These are phyloP conservation scores for Dissophora ornata DNA, from an alignment of 192 early-diverging fungal species.

Conservation along the genomic window DNA sequence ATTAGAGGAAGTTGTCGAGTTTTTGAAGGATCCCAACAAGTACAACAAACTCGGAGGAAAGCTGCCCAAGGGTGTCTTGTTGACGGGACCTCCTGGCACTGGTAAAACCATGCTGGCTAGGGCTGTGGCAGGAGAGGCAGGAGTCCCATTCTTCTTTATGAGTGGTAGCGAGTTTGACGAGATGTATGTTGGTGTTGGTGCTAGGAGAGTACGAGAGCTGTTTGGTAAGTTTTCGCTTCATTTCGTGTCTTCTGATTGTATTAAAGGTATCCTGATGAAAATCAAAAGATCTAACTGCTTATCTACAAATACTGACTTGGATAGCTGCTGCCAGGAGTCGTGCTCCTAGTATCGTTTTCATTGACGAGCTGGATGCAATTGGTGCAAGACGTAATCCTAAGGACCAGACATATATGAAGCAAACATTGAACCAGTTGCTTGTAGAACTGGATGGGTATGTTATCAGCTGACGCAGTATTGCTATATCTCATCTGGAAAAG, in stretches of 20 bases:
- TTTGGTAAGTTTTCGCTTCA: conserved; percentile 74
- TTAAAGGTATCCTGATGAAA: background rate
- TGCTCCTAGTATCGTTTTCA: conserved; percentile 94
- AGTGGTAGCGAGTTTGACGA: conserved; percentile 98
- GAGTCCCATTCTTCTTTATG: conserved; percentile 99
- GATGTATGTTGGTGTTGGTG: conserved; percentile 98
- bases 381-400: conserved; percentile 92
- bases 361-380: conserved; percentile 99
- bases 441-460: conserved; percentile 95
- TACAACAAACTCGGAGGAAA: conserved; percentile 95
- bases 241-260: background rate
- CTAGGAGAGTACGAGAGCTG: conserved; percentile 84
- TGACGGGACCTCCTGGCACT: conserved; percentile 94
- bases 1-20: conserved; percentile 95
- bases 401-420: conserved; percentile 97
- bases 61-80: conserved; percentile 91
- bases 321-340: conserved; percentile 79
- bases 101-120: conserved; percentile 98
- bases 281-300: too few species aligned
- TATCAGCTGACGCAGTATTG: background rate
- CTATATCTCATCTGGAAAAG: too few species aligned
- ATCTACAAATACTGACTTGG: too few species aligned
- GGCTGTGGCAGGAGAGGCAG: conserved; percentile 97
- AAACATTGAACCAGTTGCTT: conserved; percentile 97
- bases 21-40: conserved; percentile 90